Base-by-base conservation (phyloP, 2,329 filamentous ascomycete genomes). In the Cytospora leucostoma region DNA sequence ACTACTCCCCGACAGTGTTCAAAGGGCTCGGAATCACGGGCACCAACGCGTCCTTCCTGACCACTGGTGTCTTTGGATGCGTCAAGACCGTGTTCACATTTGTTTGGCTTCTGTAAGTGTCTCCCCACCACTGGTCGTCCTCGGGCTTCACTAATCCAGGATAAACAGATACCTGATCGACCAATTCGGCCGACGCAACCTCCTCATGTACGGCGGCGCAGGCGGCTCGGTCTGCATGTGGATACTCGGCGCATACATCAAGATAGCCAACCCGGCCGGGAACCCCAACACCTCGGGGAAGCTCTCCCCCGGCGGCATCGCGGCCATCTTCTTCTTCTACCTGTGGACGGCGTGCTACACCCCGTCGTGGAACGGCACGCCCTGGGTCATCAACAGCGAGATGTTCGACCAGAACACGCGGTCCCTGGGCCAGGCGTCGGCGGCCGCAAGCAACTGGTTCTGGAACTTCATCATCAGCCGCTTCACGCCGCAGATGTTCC, bases 31-130 rank as follows among this genome's bases (percentile, higher is more conserved):
- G 80, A 5, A 75, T 82, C 57, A 76, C 73, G 1, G 80, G 80
- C 13, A 79, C 76, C 55, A 78, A 76, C 69, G 77, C 76, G 0
- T 71, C 75, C 44, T 78, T 82, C 66, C 72, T 82, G 35, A 90
- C 89, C 0, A 93, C 90, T 0, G 90, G 90, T 32, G 85, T 93
- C 66, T 93, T 91, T 68, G 90, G 90, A 56, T 86, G 92, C 1
- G 88, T 93, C 71, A 92, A 92, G 79, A 91, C 88, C 0, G 75
- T 82, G 0, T 75, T 89, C 49, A 91, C 89, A 0, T 73, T 92
- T 35, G 65, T 92, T 66, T 92, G 88, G 86, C 79, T 91, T 15
- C 77, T 91, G 64, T 85, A 82, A 72, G 80, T 91, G 44, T 86
- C 91, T 65, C 88, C 91, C 71, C 82, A 80, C 51, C 65, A 77